Percentiles rank a stretch among this genome's conserved stretches.
These are phyloP conservation scores for Mariannaea elegans DNA, from an alignment of 2,329 filamentous ascomycete genomes.

Conservation along the genomic window DNA sequence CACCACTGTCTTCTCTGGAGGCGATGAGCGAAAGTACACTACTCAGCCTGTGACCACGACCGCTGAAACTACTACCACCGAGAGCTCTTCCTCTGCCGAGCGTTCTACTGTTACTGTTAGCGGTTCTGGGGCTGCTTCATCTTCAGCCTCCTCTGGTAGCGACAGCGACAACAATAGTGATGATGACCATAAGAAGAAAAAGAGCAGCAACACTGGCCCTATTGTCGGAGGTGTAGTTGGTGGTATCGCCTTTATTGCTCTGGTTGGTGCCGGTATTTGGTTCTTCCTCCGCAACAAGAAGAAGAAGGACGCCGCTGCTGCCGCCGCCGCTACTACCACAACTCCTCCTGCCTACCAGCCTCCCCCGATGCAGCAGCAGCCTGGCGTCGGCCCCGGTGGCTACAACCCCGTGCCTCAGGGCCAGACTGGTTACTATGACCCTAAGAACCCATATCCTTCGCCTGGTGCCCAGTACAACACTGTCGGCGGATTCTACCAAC, in stretches of 20 bases:
- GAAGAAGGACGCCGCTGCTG: slow-evolving; percentile 30
- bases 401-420: slow-evolving; percentile 25
- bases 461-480: slow-evolving; percentile 34
- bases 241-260: slow-evolving; percentile 45
- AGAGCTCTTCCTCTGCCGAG: slow-evolving; percentile 16
- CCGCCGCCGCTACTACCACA: slow-evolving; percentile 11
- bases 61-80: slow-evolving; percentile 13
- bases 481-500: slow-evolving; percentile 29
- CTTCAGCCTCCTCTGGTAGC: background rate
- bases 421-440: slow-evolving; percentile 39
- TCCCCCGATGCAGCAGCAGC: slow-evolving; percentile 29
- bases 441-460: slow-evolving; percentile 38
- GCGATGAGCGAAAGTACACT: slow-evolving; percentile 37
- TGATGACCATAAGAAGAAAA: slow-evolving; percentile 14
- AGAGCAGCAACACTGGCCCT: slow-evolving; percentile 44
- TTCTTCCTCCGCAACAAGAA: slow-evolving; percentile 44
- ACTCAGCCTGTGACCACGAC: slow-evolving; percentile 39
- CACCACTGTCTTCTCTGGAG: slow-evolving; percentile 52
- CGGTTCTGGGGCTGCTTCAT: background rate
- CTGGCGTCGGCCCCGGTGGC: slow-evolving; percentile 20
- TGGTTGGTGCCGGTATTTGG: slow-evolving; percentile 42
- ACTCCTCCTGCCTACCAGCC: slow-evolving; percentile 19
- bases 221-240: slow-evolving; percentile 52
- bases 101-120: slow-evolving; percentile 13
- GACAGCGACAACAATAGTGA: background rate